Evolutionary conservation across 2,329 filamentous ascomycete genomes (phyloP).

Genomic region (Colletotrichum cordylinicola): DNA sequence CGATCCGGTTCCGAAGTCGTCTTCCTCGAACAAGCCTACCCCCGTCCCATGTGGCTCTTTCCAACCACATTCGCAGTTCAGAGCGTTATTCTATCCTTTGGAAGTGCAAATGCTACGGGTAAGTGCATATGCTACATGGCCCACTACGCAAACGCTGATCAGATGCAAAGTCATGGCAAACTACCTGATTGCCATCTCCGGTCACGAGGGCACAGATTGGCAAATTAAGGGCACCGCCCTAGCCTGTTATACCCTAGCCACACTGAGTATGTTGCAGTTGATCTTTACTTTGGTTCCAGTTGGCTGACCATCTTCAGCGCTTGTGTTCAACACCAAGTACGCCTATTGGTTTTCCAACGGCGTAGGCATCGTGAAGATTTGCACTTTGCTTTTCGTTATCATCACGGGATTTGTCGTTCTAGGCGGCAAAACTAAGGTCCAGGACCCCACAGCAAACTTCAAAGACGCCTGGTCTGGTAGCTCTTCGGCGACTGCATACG

Average conservation of each 20-base stretch:
- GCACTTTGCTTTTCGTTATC: conserved; percentile 28
- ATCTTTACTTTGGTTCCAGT: background rate
- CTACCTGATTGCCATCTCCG: conserved; percentile 66
- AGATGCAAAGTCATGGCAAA: conserved; percentile 56
- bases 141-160: background rate
- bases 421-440: conserved; percentile 23
- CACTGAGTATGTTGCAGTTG: conserved; percentile 12
- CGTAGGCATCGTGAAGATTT: conserved; percentile 63
- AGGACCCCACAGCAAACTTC: conserved; percentile 40
- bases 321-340: conserved; percentile 52
- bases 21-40: conserved; percentile 72
- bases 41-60: conserved; percentile 67
- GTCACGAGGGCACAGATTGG: conserved; percentile 60
- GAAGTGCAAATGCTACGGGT: conserved; percentile 62
- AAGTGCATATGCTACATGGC: no score
- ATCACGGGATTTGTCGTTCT: conserved; percentile 1
- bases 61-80: conserved; percentile 69
- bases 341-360: conserved; percentile 61
- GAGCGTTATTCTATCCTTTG: conserved; percentile 67
- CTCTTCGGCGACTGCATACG: background rate
- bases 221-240: conserved; percentile 71
- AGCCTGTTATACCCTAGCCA: conserved; percentile 64
- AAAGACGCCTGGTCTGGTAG: conserved; percentile 25
- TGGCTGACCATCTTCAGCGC: background rate
- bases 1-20: conserved; percentile 70